phyloP scores from a whole-genome alignment of 1,139 yeast species.

The Protomyces macrosporus region DNA sequence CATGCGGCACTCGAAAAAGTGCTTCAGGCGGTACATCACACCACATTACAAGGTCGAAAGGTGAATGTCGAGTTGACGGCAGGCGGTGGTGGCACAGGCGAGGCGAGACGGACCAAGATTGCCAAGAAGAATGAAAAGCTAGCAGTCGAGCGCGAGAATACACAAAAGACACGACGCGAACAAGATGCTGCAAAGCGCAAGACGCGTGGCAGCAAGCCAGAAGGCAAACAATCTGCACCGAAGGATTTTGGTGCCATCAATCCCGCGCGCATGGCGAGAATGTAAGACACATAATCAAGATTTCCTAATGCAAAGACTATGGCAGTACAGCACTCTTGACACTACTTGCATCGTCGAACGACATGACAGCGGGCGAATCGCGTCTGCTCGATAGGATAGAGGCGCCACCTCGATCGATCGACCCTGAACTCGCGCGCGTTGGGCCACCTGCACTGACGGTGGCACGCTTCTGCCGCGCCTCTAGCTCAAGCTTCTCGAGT shows the following conservation, averaged over 20 bases:
- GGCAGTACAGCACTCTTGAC: background rate
- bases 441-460: background rate
- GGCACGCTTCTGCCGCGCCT: background rate
- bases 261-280: background rate
- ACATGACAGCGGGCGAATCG: background rate
- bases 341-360: background rate
- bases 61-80: constrained; percentile 94
- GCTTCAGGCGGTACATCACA: constrained; percentile 69
- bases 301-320: background rate
- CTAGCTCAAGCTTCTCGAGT: background rate
- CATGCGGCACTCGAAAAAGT: constrained; percentile 67
- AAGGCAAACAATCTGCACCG: background rate
- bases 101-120: constrained; percentile 62
- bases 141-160: constrained; percentile 33
- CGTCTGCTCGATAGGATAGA: background rate
- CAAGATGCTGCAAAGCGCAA: constrained; percentile 14
- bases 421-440: background rate
- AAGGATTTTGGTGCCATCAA: background rate
- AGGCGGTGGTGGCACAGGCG: constrained; percentile 95
- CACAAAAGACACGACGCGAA: constrained; percentile 19
- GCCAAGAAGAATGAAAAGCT: constrained; percentile 72
- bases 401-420: background rate
- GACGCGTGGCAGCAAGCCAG: background rate
- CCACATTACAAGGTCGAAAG: constrained; percentile 59
- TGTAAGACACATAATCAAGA: background rate